Evolutionary conservation across 2,329 filamentous ascomycete genomes (phyloP), one percentile per base, ranked within the genome.

Genomic region (Trichoderma guizhouense): DNA sequence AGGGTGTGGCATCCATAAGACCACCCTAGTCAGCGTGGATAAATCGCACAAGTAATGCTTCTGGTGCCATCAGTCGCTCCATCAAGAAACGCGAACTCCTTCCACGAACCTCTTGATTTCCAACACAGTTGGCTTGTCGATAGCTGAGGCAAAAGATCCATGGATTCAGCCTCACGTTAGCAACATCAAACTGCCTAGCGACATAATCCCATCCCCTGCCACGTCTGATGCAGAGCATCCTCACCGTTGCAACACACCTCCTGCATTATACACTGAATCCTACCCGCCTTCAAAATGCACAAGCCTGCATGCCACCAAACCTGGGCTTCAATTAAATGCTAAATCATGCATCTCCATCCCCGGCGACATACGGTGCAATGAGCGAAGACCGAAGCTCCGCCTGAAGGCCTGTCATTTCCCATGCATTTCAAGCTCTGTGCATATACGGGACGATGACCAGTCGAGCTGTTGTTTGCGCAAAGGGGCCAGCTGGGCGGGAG

Each of bases 171-270:
- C 69, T 71, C 63, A 67, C 69, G 36, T 57, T 71, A 32, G 21
- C 69, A 67, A 34, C 57, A 34, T 60, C 26, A 32, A n/a, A 47
- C 21, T 18, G 36, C 7, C 28, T 51, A 43, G 63, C 62, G 69
- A 63, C 39, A 43, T 60, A 71, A 67, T 66, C 55, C 57, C 12
- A 61, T 26, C 57, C 55, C 61, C 63, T 65, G 63, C 63, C 55
- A 34, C 43, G 63, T 71, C 62, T 32, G n/a, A 71, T 67, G 69
- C 69, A 71, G 62, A 67, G 58, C 58, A 64, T 70, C 68, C 60
- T 47, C 68, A 60, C 63, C 55, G 34, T 61, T 60, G 69, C 62
- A 60, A 71, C 36, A 69, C 69, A 71, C 62, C 62, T 53, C 57
- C 34, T 61, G 55, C 57, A 51, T 61, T 61, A 39, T 32, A 30